phyloP scores from a whole-genome alignment of 2,329 filamentous ascomycete genomes.

The Microdochium bolleyi region DNA sequence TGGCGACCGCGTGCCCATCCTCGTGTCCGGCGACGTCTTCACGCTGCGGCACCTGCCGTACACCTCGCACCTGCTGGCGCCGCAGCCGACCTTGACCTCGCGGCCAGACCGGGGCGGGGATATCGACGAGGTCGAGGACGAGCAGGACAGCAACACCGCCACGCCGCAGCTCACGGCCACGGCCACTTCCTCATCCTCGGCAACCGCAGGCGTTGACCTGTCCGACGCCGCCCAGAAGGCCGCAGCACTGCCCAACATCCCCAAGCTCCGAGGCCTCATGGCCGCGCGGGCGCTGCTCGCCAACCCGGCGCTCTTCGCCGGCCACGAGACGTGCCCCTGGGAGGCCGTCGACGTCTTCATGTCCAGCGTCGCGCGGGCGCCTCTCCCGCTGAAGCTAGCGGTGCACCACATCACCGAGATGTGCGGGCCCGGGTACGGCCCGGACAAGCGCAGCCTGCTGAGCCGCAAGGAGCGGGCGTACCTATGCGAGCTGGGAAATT shows the following conservation, averaged over 20 bases:
- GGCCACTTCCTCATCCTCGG: too few relatives aligned
- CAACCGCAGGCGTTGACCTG: neutral
- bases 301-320: slow-evolving; percentile 60
- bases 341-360: slow-evolving; percentile 57
- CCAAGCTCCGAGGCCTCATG: slow-evolving; percentile 56
- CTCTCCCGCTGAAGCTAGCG: slow-evolving; percentile 55
- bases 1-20: slow-evolving; percentile 47
- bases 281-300: slow-evolving; percentile 59
- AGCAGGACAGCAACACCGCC: neutral
- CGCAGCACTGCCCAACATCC: slow-evolving; percentile 16
- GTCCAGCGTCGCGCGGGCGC: slow-evolving; percentile 44
- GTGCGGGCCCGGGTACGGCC: slow-evolving; percentile 48
- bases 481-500: slow-evolving; percentile 40
- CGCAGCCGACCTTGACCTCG: slow-evolving; percentile 14
- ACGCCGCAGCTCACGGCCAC: neutral
- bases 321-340: slow-evolving; percentile 49
- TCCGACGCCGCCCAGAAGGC: neutral
- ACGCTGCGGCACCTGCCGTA: slow-evolving; percentile 43
- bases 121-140: neutral
- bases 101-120: neutral
- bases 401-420: slow-evolving; percentile 63
- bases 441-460: slow-evolving; percentile 43
- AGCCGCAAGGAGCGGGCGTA: slow-evolving; percentile 45
- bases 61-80: slow-evolving; percentile 21
- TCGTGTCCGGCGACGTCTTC: slow-evolving; percentile 65